Conservation (phyloP, 2,329 filamentous ascomycete species). For the Colletotrichum ledebouriae region DNA sequence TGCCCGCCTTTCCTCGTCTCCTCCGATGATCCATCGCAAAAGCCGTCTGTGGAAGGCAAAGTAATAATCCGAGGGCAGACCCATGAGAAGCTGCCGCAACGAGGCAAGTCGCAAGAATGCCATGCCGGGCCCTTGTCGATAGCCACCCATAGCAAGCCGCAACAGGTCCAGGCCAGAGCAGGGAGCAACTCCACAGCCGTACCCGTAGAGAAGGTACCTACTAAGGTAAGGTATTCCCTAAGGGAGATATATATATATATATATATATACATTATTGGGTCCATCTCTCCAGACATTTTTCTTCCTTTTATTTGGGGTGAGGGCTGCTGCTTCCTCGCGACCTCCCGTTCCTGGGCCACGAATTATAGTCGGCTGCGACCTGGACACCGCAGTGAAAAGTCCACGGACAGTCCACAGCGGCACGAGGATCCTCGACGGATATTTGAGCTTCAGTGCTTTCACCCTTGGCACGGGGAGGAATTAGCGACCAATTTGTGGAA, state of each 20-base stretch:
- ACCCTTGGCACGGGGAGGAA: slow-evolving; percentile 8
- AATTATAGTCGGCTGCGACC: slow-evolving; percentile 22
- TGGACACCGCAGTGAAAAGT: slow-evolving; percentile 5
- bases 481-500: too few species aligned
- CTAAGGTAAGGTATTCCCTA: slow-evolving; percentile 6
- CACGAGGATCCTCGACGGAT: slow-evolving; percentile 30
- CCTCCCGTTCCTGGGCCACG: slow-evolving; percentile 10
- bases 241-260: too few species aligned
- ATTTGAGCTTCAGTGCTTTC: slow-evolving; percentile 29
- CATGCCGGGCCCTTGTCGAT: slow-evolving; percentile 24
- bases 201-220: slow-evolving; percentile 7
- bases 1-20: not conserved
- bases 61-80: slow-evolving; percentile 14
- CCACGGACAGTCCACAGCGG: slow-evolving; percentile 20
- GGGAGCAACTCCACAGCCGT: slow-evolving; percentile 21
- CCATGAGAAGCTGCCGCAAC: slow-evolving; percentile 8
- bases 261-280: not conserved
- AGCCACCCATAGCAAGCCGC: slow-evolving; percentile 17
- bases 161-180: slow-evolving; percentile 27
- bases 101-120: slow-evolving; percentile 23
- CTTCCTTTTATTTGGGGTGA: slow-evolving; percentile 1
- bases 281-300: slow-evolving; percentile 36
- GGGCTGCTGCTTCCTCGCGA: not conserved
- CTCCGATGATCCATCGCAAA: not conserved
- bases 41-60: slow-evolving; percentile 11